phyloP scores from a whole-genome alignment of 2,329 filamentous ascomycete species.

The Leptographium procerum region DNA sequence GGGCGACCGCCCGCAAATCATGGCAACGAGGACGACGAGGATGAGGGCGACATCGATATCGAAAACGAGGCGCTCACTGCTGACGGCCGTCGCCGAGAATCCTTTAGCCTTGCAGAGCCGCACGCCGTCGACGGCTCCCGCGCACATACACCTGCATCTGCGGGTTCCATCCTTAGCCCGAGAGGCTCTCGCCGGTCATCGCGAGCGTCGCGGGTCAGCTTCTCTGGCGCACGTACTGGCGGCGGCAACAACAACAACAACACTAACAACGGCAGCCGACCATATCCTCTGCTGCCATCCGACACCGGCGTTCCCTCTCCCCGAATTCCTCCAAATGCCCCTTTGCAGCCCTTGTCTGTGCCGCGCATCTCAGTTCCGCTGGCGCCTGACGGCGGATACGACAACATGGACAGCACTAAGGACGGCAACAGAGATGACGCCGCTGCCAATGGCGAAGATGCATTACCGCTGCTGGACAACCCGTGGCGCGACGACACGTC shows the following conservation, averaged over 20 bases:
- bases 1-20: slow-evolving; percentile 51
- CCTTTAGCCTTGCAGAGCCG: slow-evolving; percentile 40
- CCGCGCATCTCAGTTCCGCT: slow-evolving; percentile 17
- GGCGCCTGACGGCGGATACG: slow-evolving; percentile 9
- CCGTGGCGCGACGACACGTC: slow-evolving; percentile 24
- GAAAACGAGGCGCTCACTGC: slow-evolving; percentile 34
- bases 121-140: neutral
- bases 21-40: slow-evolving; percentile 45
- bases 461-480: slow-evolving; percentile 29
- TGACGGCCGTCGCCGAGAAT: slow-evolving; percentile 39
- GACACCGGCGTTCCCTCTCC: slow-evolving; percentile 25
- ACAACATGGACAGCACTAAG: neutral
- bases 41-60: slow-evolving; percentile 40
- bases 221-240: slow-evolving; percentile 25
- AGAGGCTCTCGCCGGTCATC: slow-evolving; percentile 25
- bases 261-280: too few relatives aligned
- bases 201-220: slow-evolving; percentile 33
- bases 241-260: too few relatives aligned
- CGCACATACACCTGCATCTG: neutral
- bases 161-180: neutral
- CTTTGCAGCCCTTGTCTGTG: neutral
- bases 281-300: slow-evolving; percentile 19
- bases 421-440: too few relatives aligned
- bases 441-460: slow-evolving; percentile 4
- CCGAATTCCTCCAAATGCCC: slow-evolving; percentile 19